Evolutionary conservation across 768 basidiomycete genomes (phyloP).

Genomic region (Austroboletus eburneus): DNA sequence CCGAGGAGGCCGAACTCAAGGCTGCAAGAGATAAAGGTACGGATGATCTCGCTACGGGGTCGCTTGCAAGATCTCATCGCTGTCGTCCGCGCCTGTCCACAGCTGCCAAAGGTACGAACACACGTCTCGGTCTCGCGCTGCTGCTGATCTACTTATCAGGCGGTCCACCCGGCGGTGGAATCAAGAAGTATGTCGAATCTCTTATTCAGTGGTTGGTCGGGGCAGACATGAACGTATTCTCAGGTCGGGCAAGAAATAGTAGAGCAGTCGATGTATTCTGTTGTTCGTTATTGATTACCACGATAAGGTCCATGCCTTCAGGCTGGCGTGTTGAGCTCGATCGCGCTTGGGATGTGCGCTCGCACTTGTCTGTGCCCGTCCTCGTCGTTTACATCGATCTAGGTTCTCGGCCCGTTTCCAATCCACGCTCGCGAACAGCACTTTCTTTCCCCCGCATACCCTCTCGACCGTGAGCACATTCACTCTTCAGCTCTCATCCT

Average conservation of each 20-base stretch:
- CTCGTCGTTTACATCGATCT: not conserved
- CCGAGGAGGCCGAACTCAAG: conserved; percentile 69
- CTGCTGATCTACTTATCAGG: conserved; percentile 35
- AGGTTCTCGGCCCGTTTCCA: conserved; percentile 83
- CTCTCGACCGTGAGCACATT: conserved; percentile 51
- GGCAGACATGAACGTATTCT: conserved; percentile 54
- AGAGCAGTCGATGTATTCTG: too few species aligned
- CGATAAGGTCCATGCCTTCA: conserved; percentile 1
- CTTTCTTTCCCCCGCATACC: conserved; percentile 69
- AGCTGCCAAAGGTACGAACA: conserved; percentile 29
- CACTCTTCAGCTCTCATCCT: not conserved
- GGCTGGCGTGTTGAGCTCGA: conserved; percentile 25
- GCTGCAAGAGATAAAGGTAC: conserved; percentile 68
- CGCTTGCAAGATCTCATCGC: not conserved
- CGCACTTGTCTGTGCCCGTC: not conserved
- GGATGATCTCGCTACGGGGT: conserved; percentile 12
- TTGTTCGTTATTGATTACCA: not conserved
- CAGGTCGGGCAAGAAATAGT: too few species aligned
- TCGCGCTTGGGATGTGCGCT: conserved; percentile 27
- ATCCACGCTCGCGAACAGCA: conserved; percentile 83
- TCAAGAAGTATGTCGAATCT: conserved; percentile 71
- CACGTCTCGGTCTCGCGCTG: conserved; percentile 3
- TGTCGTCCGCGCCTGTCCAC: too few species aligned
- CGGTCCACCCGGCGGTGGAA: conserved; percentile 67
- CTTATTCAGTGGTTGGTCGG: conserved; percentile 33